phyloP scores from a whole-genome alignment of 805 yeast species.

The Millerago galiae region DNA sequence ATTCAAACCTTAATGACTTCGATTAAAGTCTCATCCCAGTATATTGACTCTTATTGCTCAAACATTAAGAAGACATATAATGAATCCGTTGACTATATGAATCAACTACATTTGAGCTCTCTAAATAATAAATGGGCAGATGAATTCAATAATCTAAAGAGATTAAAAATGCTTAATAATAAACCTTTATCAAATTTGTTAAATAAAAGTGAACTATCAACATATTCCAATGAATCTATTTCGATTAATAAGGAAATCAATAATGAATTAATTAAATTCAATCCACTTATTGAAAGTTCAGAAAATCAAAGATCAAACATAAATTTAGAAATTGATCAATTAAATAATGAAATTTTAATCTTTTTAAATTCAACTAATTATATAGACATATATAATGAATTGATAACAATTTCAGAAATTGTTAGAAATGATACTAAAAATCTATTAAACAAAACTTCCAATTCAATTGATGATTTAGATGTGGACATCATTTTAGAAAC shows the following conservation, averaged over 20 bases:
- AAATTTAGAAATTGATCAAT: constrained; percentile 34
- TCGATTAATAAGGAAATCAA: constrained; percentile 14
- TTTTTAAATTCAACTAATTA: constrained; percentile 20
- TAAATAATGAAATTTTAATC: constrained; percentile 32
- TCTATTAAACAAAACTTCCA: constrained; percentile 11
- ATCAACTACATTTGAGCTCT: constrained; percentile 35
- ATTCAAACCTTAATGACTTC: constrained; percentile 39
- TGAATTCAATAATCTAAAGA: constrained; percentile 7
- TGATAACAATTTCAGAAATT: constrained; percentile 14
- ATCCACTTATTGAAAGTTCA: constrained; percentile 30
- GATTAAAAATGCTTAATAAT: constrained; percentile 7
- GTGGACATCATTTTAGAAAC: constrained; percentile 20
- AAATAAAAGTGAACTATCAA: constrained; percentile 23
- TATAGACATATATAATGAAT: constrained; percentile 13
- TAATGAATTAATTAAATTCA: constrained; percentile 24
- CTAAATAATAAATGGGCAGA: constrained; percentile 23
- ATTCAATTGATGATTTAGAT: constrained; percentile 13
- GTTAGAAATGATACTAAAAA: constrained; percentile 20
- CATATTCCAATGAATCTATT: constrained; percentile 19
- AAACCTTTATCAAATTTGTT: constrained; percentile 12
- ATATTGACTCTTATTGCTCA: constrained; percentile 39
- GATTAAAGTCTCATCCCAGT: constrained; percentile 41
- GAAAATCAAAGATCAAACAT: constrained; percentile 31
- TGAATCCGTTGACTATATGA: constrained; percentile 30
- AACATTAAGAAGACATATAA: constrained; percentile 43